Base-by-base conservation (phyloP, 768 basidiomycete species). In the Chiua virens region DNA sequence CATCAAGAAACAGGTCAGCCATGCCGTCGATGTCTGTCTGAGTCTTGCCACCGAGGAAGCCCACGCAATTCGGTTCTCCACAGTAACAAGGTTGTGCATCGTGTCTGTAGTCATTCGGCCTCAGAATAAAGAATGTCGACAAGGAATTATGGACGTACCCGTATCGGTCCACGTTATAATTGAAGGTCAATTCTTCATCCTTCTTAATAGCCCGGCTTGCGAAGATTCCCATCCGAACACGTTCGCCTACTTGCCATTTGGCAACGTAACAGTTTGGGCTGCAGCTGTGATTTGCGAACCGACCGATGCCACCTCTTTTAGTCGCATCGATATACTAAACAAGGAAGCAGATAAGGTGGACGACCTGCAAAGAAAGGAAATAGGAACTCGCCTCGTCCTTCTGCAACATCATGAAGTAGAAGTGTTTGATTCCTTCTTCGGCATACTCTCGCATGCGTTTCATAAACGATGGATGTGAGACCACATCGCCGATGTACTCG, bases 361-460 rank as follows among this genome's bases (percentile, higher is more conserved):
- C 8, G 17, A 17, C 37, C 44, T 38, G 42, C n/a, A 27, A 39
- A 27, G 9, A 34, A 52, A 2, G 20, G 40, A 11, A 50, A 45
- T 8, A 22, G n/a, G 36, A 17, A 70, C 82, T 49, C 58, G 93
- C 95, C 81, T 98, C 94, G 59, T 96, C 94, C 65, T 91, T 93
- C 73, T 99, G 97, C 51, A 99, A 71, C 89, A 96, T 95, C 97
- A 98, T 99, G 68, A 99, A 99, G 73, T 98, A 99, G 61, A 98
- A 99, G 69, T 98, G 97, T 46, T 82, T 78, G 57, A 98, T 93
- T 17, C 96, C 96, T 66, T 97, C 92, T 38, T 86, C 82, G 3
- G 83, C 95, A 66, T 99, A 99, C 9, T 87, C 86, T 35, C 88
- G 82, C 92, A 99, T 98, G 27, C 96, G 85, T 68, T 91, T 92